Conservation (phyloP, 2,329 filamentous ascomycete species). For the Mollisia scopiformis region DNA sequence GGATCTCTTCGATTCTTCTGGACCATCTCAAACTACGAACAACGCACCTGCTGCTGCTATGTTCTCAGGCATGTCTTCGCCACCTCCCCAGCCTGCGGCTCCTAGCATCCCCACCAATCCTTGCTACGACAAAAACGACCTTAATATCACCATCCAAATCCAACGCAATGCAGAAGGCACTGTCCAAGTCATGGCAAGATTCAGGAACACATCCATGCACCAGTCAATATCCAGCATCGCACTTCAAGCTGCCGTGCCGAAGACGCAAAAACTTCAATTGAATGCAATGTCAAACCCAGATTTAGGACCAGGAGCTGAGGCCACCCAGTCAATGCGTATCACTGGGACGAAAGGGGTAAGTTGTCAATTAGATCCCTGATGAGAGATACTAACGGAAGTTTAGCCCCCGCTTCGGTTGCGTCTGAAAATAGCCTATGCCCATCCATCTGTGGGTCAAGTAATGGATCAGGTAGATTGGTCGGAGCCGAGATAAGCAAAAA, state of each 20-base stretch:
- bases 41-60: conserved; percentile 49
- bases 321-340: conserved; percentile 89
- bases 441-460: conserved; percentile 69
- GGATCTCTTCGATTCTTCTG: conserved; percentile 75
- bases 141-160: conserved; percentile 79
- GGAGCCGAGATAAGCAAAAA: conserved; percentile 63
- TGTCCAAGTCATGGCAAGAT: conserved; percentile 82
- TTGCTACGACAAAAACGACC: conserved; percentile 85
- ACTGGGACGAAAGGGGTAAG: conserved; percentile 86
- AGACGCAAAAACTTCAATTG: conserved; percentile 91
- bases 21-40: conserved; percentile 47
- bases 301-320: conserved; percentile 76
- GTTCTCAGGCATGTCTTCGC: conserved; percentile 52
- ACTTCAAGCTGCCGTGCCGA: conserved; percentile 92
- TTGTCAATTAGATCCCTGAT: conserved; percentile 33
- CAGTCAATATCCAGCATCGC: conserved; percentile 73
- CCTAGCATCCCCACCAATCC: conserved; percentile 59
- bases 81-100: conserved; percentile 50
- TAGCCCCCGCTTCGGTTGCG: conserved; percentile 82
- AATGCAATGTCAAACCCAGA: conserved; percentile 86
- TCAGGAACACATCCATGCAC: conserved; percentile 75
- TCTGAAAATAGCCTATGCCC: conserved; percentile 80
- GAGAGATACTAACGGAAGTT: conserved; percentile 20
- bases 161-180: conserved; percentile 80
- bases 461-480: conserved; percentile 97